Evolutionary conservation across 345 rosid species (phyloP).

Genomic region (Cardamine occulta): DNA sequence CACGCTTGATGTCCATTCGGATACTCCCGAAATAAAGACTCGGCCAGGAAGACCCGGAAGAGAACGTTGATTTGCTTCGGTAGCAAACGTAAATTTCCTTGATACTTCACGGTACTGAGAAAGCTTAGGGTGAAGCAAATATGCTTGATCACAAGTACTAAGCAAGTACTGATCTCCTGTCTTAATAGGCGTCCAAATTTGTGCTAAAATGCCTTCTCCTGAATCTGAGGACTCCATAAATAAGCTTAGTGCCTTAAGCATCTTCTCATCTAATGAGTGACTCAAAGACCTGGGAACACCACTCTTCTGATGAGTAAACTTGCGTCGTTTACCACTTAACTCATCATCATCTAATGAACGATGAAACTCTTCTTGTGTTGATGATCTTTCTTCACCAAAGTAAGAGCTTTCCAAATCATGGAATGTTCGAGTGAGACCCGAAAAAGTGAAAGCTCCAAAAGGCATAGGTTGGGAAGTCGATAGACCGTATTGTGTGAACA

Average conservation of each 20-base stretch:
- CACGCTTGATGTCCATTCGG: slow-evolving; percentile 92
- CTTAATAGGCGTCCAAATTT: slow-evolving; percentile 82
- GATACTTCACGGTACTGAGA: slow-evolving; percentile 93
- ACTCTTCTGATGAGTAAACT: slow-evolving; percentile 35
- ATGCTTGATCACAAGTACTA: slow-evolving; percentile 86
- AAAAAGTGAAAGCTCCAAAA: slow-evolving; percentile 43
- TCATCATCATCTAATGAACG: slow-evolving; percentile 33
- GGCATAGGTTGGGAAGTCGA: slow-evolving; percentile 52
- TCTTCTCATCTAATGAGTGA: slow-evolving; percentile 74
- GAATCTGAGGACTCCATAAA: slow-evolving; percentile 73
- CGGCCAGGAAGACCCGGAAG: slow-evolving; percentile 91
- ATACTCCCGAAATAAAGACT: slow-evolving; percentile 78
- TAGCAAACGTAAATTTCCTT: slow-evolving; percentile 71
- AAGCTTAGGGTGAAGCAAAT: slow-evolving; percentile 76
- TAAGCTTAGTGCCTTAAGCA: slow-evolving; percentile 80
- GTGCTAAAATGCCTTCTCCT: slow-evolving; percentile 83
- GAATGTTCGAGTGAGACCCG: slow-evolving; percentile 28
- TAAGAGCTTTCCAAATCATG: slow-evolving; percentile 49
- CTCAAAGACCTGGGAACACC: slow-evolving; percentile 52
- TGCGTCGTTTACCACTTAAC: slow-evolving; percentile 41
- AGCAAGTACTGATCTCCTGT: slow-evolving; percentile 63
- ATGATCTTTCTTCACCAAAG: slow-evolving; percentile 54
- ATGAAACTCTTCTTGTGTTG: slow-evolving; percentile 44
- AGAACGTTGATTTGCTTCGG: slow-evolving; percentile 60
- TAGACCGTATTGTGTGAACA: slow-evolving; percentile 50